These are phyloP conservation scores for Nitzschia palea DNA, from an alignment of 108 stramenopile species.

Conservation along the genomic window DNA sequence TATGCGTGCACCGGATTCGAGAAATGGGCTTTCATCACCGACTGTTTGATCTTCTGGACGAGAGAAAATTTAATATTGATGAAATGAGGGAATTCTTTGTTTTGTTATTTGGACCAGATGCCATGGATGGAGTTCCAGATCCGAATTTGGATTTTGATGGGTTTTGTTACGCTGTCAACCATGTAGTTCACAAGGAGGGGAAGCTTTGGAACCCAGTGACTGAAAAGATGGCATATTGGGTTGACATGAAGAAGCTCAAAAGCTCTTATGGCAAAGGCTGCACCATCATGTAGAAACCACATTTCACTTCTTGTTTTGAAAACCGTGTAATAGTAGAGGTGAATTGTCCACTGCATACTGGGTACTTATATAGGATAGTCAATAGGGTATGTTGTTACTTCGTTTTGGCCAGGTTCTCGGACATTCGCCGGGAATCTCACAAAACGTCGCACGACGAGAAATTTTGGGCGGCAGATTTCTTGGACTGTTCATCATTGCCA, in stretches of 20 bases:
- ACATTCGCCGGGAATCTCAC: too few relatives aligned
- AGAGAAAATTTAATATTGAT: conserved; percentile 54
- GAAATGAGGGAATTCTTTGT: conserved; percentile 73
- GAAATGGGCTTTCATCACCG: conserved; percentile 87
- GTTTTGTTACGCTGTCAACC: conserved; percentile 41
- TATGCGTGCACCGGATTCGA: conserved; percentile 80
- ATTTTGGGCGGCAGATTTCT: too few relatives aligned
- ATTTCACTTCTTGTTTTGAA: too few relatives aligned
- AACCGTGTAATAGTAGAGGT: too few relatives aligned
- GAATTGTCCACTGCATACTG: too few relatives aligned
- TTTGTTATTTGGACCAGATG: conserved; percentile 53
- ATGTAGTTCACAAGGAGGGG: conserved; percentile 39
- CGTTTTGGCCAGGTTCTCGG: too few relatives aligned
- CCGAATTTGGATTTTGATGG: conserved; percentile 64
- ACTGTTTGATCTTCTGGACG: conserved; percentile 86
- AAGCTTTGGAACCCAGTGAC: conserved; percentile 70
- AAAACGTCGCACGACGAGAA: not conserved
- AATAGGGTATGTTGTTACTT: too few relatives aligned
- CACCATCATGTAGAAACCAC: conserved; percentile 1
- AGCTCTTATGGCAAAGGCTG: conserved; percentile 22
- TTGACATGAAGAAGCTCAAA: conserved; percentile 57
- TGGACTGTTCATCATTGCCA: too few relatives aligned
- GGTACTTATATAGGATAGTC: too few relatives aligned
- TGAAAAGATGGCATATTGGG: conserved; percentile 70
- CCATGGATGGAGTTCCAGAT: conserved; percentile 71